Conservation (phyloP, 1,284 basidiomycete genomes). For the Rhodotorula sp. region DNA sequence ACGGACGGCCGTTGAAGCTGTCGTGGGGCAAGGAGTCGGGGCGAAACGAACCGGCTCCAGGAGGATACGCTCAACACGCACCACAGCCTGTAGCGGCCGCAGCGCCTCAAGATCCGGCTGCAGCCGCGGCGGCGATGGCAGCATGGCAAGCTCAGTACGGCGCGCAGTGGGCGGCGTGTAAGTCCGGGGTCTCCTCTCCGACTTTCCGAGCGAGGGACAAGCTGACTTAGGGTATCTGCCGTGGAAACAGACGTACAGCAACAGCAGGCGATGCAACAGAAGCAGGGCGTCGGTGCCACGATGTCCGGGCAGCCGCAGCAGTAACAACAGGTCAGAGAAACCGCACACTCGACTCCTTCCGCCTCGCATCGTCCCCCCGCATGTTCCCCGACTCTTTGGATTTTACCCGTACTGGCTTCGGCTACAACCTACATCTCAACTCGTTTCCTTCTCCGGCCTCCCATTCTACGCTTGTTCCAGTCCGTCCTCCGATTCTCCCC, state of each 20-base stretch:
- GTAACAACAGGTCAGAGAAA: no score
- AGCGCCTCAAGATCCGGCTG: slow-evolving; percentile 23
- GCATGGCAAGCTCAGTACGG: slow-evolving; percentile 41
- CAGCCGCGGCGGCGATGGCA: slow-evolving; percentile 29
- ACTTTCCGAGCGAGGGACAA: no score
- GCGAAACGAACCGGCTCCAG: slow-evolving; percentile 3
- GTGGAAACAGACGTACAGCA: slow-evolving; percentile 18
- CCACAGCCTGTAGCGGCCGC: slow-evolving; percentile 7
- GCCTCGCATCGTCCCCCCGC: no score
- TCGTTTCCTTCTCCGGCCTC: no score
- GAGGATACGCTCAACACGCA: background rate
- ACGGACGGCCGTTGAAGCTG: slow-evolving; percentile 92
- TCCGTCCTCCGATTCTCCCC: no score
- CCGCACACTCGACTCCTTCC: no score
- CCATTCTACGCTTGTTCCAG: no score
- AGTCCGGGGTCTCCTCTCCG: background rate
- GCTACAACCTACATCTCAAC: no score
- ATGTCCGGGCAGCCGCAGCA: background rate
- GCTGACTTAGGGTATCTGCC: background rate
- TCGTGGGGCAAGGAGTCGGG: slow-evolving; percentile 88
- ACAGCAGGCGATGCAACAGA: slow-evolving; percentile 24
- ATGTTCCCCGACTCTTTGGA: no score
- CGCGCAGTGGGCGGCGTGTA: slow-evolving; percentile 35
- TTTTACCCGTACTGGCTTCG: no score
- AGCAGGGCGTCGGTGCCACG: background rate